Percentiles rank a stretch among this genome's conserved stretches.
Evolutionary conservation across 768 basidiomycete genomes (phyloP).

Genomic region (Boletus sensibilis): DNA sequence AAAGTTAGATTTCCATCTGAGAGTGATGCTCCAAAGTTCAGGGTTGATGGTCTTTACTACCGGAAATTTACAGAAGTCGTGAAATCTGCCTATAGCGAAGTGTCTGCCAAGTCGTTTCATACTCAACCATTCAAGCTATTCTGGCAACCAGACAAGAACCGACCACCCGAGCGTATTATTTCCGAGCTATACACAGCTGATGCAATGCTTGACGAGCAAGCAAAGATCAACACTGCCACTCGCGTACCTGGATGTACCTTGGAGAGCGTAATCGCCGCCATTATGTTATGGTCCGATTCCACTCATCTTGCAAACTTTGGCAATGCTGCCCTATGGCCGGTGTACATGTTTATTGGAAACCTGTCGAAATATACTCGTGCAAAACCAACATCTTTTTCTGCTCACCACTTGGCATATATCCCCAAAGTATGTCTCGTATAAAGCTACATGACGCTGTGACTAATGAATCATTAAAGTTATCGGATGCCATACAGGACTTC

Average conservation of each 20-base stretch:
- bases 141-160: neutral
- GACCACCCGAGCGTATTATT: neutral
- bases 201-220: neutral
- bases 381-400: neutral
- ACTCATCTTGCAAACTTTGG: conserved; percentile 28
- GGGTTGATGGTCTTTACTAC: conserved; percentile 26
- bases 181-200: neutral
- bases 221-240: neutral
- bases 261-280: conserved; percentile 4
- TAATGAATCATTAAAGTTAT: neutral
- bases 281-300: conserved; percentile 29
- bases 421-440: neutral
- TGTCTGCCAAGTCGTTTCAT: conserved; percentile 15
- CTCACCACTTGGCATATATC: neutral
- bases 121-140: conserved; percentile 16
- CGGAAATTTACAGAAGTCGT: conserved; percentile 25
- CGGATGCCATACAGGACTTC: neutral
- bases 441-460: neutral
- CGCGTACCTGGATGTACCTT: neutral
- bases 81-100: conserved; percentile 19
- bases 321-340: conserved; percentile 11
- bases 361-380: conserved; percentile 6
- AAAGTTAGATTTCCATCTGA: neutral
- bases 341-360: conserved; percentile 9
- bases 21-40: neutral